Base-by-base conservation (phyloP, 192 early-diverging fungal genomes). In the Coemansia sp. region DNA sequence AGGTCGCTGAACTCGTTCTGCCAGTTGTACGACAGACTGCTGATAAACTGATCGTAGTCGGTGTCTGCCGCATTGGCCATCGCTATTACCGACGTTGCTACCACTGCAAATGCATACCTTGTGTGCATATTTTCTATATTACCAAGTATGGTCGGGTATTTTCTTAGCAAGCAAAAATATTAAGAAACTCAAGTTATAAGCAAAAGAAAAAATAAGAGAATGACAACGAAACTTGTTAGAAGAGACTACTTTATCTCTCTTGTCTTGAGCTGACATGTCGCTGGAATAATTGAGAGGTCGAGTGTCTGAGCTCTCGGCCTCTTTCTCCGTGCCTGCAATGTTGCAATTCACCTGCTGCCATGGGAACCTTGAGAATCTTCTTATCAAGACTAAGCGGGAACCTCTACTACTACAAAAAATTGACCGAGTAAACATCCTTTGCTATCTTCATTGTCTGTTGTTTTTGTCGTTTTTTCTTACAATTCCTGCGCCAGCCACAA, bases 11-110 rank as follows among this genome's bases (percentile, higher is more conserved):
- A 77, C 61, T 77, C 67, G 53, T 77, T 70, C 41, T 77, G 73
- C 73, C 73, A 77, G 61, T 77, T 77, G 57, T 67, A 66, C 17
- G 73, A 77, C 8, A 77, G 53, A 15, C 67, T 77, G 53, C 57
- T 67, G 64, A 77, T 77, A 57, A 70, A 77, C 7, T 13, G 50
- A 11, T 62, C 58, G 12, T 66, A 73, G 55, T 62, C 64, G 4
- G 49, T 38, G 37, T 59, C 57, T 3, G 47, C 8, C 8, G 42
- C 57, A 13, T 11, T 30, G 9, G 25, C 49, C 11, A 58, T 14
- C 11, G 12, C 10, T n/a, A 27, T 14, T 50, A 25, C 43, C 40
- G 50, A 24, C 10, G 43, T 2, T 6, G n/a, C 43, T 4, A 40
- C 62, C 13, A 57, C 15, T 25, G 46, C 48, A 34, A 43, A 9